Conservation (phyloP, 164 flowering plant genomes). For the Santalum album region DNA sequence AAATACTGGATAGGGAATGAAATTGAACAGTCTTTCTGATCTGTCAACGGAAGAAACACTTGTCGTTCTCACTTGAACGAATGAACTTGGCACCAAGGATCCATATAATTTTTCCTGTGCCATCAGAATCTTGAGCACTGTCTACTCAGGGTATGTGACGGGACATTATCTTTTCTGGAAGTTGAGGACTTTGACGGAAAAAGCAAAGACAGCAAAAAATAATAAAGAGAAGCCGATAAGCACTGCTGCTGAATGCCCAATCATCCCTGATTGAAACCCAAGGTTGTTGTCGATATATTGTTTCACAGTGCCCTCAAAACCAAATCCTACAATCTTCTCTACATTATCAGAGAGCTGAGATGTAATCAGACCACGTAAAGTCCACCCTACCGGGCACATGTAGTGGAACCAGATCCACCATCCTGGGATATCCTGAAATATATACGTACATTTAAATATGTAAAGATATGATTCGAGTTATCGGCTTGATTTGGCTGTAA, state of each 20-base stretch:
- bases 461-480: neutral
- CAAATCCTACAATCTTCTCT: constrained; percentile 34
- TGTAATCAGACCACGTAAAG: constrained; percentile 54
- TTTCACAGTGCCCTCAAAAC: constrained; percentile 57
- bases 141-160: too few species aligned
- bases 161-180: constrained; percentile 68
- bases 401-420: constrained; percentile 96
- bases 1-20: too few species aligned
- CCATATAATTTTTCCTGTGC: too few species aligned
- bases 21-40: too few species aligned
- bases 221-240: constrained; percentile 41
- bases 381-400: constrained; percentile 75
- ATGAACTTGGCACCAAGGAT: too few species aligned
- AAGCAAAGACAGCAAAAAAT: constrained; percentile 60
- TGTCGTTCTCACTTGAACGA: too few species aligned
- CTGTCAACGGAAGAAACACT: too few species aligned
- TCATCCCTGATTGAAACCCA: constrained; percentile 45
- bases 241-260: constrained; percentile 38
- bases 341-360: constrained; percentile 89
- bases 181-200: constrained; percentile 60
- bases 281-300: constrained; percentile 38
- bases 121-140: too few species aligned
- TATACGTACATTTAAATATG: neutral
- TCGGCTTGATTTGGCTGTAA: too few species aligned
- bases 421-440: constrained; percentile 54